Evolutionary conservation across 1,139 yeast species (phyloP).

Genomic region (Geotrichum armillariae): DNA sequence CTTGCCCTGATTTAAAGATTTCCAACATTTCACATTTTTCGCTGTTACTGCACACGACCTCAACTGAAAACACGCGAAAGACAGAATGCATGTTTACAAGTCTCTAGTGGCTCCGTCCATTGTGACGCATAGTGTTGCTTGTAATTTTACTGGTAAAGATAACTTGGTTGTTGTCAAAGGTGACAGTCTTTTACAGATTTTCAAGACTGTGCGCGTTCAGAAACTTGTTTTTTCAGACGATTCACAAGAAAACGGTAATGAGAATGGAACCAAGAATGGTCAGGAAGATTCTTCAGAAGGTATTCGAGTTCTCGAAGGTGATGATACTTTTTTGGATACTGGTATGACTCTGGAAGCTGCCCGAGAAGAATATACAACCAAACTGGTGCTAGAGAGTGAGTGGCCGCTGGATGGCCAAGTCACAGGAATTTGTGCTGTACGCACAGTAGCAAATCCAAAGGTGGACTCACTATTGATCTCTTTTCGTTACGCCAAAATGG

Average conservation of each 20-base stretch:
- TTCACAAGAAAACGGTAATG: conserved; percentile 26
- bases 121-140: conserved; percentile 61
- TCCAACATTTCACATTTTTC: background rate
- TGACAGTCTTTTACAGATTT: conserved; percentile 64
- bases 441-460: conserved; percentile 50
- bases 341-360: conserved; percentile 25
- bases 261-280: conserved; percentile 21
- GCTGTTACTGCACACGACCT: background rate
- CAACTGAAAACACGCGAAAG: background rate
- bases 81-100: conserved; percentile 74
- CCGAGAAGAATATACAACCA: conserved; percentile 33
- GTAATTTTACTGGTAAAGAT: conserved; percentile 57
- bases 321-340: conserved; percentile 36
- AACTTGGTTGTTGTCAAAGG: conserved; percentile 74
- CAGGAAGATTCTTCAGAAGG: conserved; percentile 22
- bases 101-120: conserved; percentile 79
- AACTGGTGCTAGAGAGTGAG: conserved; percentile 61
- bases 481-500: conserved; percentile 75
- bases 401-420: conserved; percentile 72
- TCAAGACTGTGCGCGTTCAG: conserved; percentile 43
- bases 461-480: conserved; percentile 66
- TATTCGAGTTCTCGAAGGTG: conserved; percentile 20
- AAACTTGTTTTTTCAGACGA: conserved; percentile 23
- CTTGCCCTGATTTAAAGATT: conserved; percentile 12
- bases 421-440: conserved; percentile 46